Evolutionary conservation across 805 yeast genomes (phyloP).

Genomic region (Candida ponderosae): DNA sequence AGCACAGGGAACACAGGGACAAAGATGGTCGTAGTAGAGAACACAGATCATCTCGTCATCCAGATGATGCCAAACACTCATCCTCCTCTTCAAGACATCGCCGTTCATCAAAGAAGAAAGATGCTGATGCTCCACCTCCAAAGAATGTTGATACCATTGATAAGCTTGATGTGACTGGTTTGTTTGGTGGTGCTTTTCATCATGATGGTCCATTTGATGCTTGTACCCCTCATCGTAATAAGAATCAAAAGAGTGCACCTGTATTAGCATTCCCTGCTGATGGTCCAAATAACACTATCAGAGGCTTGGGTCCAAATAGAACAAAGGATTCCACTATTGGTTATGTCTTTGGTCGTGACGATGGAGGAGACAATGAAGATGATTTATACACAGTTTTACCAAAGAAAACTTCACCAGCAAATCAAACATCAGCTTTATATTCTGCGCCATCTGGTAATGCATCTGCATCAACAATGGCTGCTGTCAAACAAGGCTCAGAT

Average conservation of each 20-base stretch:
- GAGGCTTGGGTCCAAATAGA: slow-evolving; percentile 50
- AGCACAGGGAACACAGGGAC: slow-evolving; percentile 14
- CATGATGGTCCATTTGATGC: slow-evolving; percentile 99
- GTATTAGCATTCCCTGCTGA: slow-evolving; percentile 92
- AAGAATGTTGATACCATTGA: slow-evolving; percentile 90
- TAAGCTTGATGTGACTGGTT: slow-evolving; percentile 90
- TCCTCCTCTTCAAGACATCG: slow-evolving; percentile 8
- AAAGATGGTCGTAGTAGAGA: slow-evolving; percentile 10
- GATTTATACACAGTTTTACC: slow-evolving; percentile 20
- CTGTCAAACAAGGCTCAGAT: slow-evolving; percentile 43
- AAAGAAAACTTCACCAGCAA: slow-evolving; percentile 2
- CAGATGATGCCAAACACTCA: slow-evolving; percentile 10
- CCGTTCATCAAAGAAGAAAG: slow-evolving; percentile 27
- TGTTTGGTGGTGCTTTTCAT: slow-evolving; percentile 92
- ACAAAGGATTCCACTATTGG: slow-evolving; percentile 59
- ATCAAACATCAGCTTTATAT: too few relatives aligned
- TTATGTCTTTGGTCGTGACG: slow-evolving; percentile 64
- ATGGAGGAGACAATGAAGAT: slow-evolving; percentile 43
- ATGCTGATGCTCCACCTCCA: slow-evolving; percentile 35
- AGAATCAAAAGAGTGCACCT: slow-evolving; percentile 70
- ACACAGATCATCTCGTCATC: slow-evolving; percentile 12
- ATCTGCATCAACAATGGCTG: slow-evolving; percentile 21
- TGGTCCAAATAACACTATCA: slow-evolving; percentile 85
- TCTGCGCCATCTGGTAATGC: slow-evolving; percentile 7
- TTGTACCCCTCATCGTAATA: slow-evolving; percentile 93